These are phyloP conservation scores for Neolecta irregularis DNA, from an alignment of 1,139 yeast genomes.

Conservation along the genomic window DNA sequence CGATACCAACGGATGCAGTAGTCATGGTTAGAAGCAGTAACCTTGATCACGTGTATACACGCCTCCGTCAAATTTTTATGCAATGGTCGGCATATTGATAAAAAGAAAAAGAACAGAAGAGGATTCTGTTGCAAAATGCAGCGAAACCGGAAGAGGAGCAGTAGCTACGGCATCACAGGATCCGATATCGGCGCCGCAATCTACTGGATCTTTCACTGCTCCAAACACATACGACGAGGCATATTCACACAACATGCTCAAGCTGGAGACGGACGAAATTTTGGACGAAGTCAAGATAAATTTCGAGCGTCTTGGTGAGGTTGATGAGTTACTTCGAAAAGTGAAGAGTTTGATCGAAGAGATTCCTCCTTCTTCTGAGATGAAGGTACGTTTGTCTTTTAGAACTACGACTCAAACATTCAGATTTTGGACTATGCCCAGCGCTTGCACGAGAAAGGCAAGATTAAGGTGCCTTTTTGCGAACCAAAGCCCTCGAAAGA, in stretches of 20 bases:
- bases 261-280: slow-evolving; percentile 82
- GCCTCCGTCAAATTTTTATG: no score
- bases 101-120: no score
- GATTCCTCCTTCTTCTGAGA: slow-evolving; percentile 40
- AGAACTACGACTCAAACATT: neutral
- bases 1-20: no score
- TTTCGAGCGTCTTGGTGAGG: slow-evolving; percentile 46
- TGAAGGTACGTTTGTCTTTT: slow-evolving; percentile 16
- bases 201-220: no score
- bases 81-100: no score
- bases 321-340: slow-evolving; percentile 66
- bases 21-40: no score
- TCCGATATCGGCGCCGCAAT: no score
- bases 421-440: slow-evolving; percentile 38
- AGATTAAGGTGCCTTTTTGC: slow-evolving; percentile 63
- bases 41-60: no score
- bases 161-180: no score
- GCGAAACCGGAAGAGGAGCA: no score
- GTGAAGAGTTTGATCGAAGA: slow-evolving; percentile 53
- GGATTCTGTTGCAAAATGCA: no score
- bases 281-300: slow-evolving; percentile 62
- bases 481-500: slow-evolving; percentile 67
- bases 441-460: slow-evolving; percentile 32
- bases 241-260: slow-evolving; percentile 91
- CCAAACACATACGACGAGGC: no score